Percentiles rank a stretch among this genome's conserved stretches.
phyloP scores from a whole-genome alignment of 2,329 filamentous ascomycete species.

The Rachicladosporium sp. region DNA sequence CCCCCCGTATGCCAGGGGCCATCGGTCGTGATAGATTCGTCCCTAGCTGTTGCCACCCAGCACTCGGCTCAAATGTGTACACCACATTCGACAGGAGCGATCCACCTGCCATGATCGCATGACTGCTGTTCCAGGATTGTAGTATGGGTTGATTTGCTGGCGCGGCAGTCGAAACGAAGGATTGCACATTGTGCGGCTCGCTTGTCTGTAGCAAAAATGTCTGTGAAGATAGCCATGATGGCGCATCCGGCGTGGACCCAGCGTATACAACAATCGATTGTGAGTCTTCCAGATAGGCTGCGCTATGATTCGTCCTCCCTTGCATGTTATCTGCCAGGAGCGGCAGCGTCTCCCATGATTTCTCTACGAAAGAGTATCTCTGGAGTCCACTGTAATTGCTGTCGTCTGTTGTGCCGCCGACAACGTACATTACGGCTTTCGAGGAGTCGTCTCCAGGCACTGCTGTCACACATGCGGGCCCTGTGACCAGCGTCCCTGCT shows the following conservation, averaged over 20 bases:
- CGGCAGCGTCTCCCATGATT: slow-evolving; percentile 46
- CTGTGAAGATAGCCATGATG: slow-evolving; percentile 48
- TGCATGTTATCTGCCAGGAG: slow-evolving; percentile 44
- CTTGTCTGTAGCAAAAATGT: slow-evolving; percentile 62
- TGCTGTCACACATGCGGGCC: slow-evolving; percentile 64
- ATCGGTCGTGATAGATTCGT: slow-evolving; percentile 45
- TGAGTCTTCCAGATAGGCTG: slow-evolving; percentile 57
- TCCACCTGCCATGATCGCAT: slow-evolving; percentile 66
- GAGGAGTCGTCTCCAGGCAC: slow-evolving; percentile 44
- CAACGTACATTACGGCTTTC: slow-evolving; percentile 49
- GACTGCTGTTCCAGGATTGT: slow-evolving; percentile 57
- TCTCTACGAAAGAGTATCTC: slow-evolving; percentile 45
- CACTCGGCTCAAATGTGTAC: slow-evolving; percentile 55
- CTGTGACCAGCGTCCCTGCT: slow-evolving; percentile 58
- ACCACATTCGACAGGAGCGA: slow-evolving; percentile 51
- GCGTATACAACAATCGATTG: slow-evolving; percentile 70
- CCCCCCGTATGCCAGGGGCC: slow-evolving; percentile 28
- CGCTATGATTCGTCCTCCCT: slow-evolving; percentile 62
- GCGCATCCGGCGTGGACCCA: slow-evolving; percentile 52
- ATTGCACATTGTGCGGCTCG: slow-evolving; percentile 50
- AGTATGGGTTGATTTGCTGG: slow-evolving; percentile 59
- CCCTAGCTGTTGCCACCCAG: slow-evolving; percentile 56
- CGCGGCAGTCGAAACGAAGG: slow-evolving; percentile 48
- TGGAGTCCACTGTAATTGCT: slow-evolving; percentile 64
- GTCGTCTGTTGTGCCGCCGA: slow-evolving; percentile 55